Conservation (phyloP, 371 early-diverging fungal species). For the Syncephalastrum sp. region DNA sequence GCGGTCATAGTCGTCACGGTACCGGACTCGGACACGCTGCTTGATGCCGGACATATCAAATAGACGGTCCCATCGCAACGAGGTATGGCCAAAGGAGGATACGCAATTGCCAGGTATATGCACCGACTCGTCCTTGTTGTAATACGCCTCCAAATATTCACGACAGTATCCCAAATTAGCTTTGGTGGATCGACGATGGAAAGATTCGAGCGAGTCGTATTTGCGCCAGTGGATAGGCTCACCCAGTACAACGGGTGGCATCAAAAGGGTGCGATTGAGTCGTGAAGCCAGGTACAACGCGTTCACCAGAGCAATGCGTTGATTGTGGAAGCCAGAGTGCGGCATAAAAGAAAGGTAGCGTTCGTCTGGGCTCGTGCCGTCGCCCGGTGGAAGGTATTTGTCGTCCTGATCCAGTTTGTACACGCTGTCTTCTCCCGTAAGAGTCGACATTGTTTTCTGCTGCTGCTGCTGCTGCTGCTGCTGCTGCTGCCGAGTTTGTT, state of each 20-base stretch:
- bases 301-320: conserved; percentile 55
- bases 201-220: conserved; percentile 33
- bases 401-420: conserved; percentile 14
- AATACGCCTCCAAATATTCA: conserved; percentile 13
- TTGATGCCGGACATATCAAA: conserved; percentile 31
- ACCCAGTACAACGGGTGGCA: conserved; percentile 54
- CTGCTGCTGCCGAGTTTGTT: conserved; percentile 5
- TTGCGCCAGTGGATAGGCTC: conserved; percentile 44
- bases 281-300: conserved; percentile 49
- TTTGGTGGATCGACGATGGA: conserved; percentile 28
- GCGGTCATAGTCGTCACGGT: conserved; percentile 22
- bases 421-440: conserved; percentile 12
- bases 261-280: conserved; percentile 53
- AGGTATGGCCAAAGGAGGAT: conserved; percentile 33
- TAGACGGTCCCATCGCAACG: conserved; percentile 38
- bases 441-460: background rate
- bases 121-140: conserved; percentile 11
- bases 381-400: conserved; percentile 14
- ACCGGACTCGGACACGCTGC: conserved; percentile 28
- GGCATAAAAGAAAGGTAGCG: conserved; percentile 55
- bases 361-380: conserved; percentile 18
- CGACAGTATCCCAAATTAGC: conserved; percentile 12
- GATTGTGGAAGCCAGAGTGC: conserved; percentile 65
- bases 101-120: conserved; percentile 22
- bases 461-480: background rate